These are phyloP conservation scores for Venturia effusa DNA, from an alignment of 2,329 filamentous ascomycete species.

Conservation along the genomic window DNA sequence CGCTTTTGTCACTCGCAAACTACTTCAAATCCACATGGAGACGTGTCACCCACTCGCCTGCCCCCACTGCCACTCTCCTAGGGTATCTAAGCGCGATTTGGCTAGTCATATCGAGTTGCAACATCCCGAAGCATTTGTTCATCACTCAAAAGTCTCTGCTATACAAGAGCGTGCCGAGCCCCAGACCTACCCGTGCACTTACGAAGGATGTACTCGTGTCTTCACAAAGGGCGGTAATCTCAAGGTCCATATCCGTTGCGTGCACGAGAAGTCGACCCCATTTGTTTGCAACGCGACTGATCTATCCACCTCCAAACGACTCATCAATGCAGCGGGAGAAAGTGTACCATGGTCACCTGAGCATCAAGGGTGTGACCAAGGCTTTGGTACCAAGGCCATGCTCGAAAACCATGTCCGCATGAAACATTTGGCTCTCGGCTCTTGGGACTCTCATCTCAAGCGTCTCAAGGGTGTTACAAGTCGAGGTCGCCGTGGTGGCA, in stretches of 20 bases:
- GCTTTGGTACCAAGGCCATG: constrained; percentile 65
- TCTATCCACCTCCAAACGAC: constrained; percentile 37
- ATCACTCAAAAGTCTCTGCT: constrained; percentile 23
- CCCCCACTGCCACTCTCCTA: constrained; percentile 60
- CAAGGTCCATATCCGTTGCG: constrained; percentile 64
- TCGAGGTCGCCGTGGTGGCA: constrained; percentile 12
- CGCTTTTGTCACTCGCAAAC: constrained; percentile 57
- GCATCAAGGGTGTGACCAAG: constrained; percentile 59
- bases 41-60: constrained; percentile 63
- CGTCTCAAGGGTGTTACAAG: constrained; percentile 23
- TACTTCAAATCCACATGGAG: constrained; percentile 64
- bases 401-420: constrained; percentile 79
- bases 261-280: constrained; percentile 61
- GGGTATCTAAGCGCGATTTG: constrained; percentile 54
- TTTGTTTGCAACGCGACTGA: constrained; percentile 70
- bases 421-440: constrained; percentile 58
- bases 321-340: constrained; percentile 27
- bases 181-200: constrained; percentile 55
- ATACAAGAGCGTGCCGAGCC: constrained; percentile 42
- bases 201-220: constrained; percentile 57
- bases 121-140: constrained; percentile 66
- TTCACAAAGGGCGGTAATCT: constrained; percentile 83
- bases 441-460: constrained; percentile 22
- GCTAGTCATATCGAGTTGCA: constrained; percentile 34
- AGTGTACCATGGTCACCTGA: constrained; percentile 39